phyloP scores from a whole-genome alignment of 2,329 filamentous ascomycete species.

The Fusarium mundagurra region DNA sequence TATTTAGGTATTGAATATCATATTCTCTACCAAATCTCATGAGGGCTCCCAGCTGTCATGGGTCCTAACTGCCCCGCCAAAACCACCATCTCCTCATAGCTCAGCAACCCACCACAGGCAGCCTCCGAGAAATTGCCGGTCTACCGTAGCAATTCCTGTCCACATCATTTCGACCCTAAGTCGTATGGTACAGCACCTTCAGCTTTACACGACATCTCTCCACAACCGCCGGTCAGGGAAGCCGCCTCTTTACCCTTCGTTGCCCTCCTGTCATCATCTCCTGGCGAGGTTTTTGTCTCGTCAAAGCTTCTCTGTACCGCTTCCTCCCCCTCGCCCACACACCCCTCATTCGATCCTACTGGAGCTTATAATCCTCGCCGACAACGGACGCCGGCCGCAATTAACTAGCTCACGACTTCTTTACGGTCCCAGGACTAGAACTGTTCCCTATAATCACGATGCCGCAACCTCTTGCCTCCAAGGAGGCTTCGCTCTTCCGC shows the following conservation, averaged over 20 bases:
- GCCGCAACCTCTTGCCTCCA: slow-evolving; percentile 80
- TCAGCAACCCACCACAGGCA: slow-evolving; percentile 33
- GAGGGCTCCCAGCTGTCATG: slow-evolving; percentile 16
- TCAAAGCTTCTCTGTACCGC: slow-evolving; percentile 26
- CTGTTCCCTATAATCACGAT: slow-evolving; percentile 54
- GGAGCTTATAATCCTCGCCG: slow-evolving; percentile 48
- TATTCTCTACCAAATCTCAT: neutral
- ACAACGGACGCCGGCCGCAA: slow-evolving; percentile 20
- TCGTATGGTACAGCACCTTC: slow-evolving; percentile 10
- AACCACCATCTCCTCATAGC: slow-evolving; percentile 35
- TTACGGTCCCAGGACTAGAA: neutral
- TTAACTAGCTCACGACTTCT: neutral
- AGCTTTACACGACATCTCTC: slow-evolving; percentile 30
- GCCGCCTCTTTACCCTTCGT: slow-evolving; percentile 35
- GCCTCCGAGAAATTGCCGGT: slow-evolving; percentile 46
- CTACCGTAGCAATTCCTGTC: slow-evolving; percentile 42
- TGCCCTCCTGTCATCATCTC: neutral
- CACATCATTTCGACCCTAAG: slow-evolving; percentile 34
- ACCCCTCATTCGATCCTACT: slow-evolving; percentile 32
- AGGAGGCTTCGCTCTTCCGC: slow-evolving; percentile 93
- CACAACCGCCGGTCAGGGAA: slow-evolving; percentile 36
- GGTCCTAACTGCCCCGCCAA: slow-evolving; percentile 35
- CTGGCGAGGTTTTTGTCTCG: slow-evolving; percentile 19
- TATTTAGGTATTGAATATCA: neutral
- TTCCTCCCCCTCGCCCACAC: slow-evolving; percentile 16